A percentile compares a stretch with the other conserved stretches of the same genome.
Conservation (phyloP, 148 eudicot genomes). For the Polygonum maritimum region DNA sequence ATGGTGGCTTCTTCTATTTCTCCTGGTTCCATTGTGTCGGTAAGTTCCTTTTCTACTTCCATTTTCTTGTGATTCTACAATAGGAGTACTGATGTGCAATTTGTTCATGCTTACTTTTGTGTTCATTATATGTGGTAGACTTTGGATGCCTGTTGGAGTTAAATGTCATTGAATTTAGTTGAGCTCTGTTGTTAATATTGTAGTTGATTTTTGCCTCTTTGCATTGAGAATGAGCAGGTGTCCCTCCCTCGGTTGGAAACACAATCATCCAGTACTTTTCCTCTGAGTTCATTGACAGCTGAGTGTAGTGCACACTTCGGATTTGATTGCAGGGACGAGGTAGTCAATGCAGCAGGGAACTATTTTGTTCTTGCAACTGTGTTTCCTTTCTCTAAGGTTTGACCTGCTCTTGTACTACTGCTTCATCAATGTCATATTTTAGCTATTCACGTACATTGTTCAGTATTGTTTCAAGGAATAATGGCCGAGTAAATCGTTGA, state of each 20-base stretch:
- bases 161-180: neutral
- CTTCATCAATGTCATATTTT: neutral
- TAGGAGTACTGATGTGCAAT: neutral
- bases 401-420: conserved; percentile 8
- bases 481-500: neutral
- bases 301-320: conserved; percentile 51
- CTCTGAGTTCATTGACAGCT: conserved; percentile 42
- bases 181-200: neutral
- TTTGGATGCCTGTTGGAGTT: neutral
- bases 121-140: neutral
- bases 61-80: neutral
- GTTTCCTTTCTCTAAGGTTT: conserved; percentile 73
- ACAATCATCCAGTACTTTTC: conserved; percentile 22
- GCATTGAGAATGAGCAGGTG: conserved; percentile 41
- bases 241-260: conserved; percentile 45
- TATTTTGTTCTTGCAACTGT: conserved; percentile 83
- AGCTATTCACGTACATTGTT: neutral
- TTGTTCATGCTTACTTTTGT: neutral
- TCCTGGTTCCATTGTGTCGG: conserved; percentile 69
- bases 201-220: neutral
- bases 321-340: conserved; percentile 24
- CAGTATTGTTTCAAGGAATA: neutral
- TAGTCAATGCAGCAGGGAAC: conserved; percentile 41
- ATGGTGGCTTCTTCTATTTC: conserved; percentile 50
- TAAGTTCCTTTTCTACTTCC: conserved; percentile 13